These are phyloP conservation scores for Myxozyma monticola DNA, from an alignment of 805 yeast species.

Conservation along the genomic window DNA sequence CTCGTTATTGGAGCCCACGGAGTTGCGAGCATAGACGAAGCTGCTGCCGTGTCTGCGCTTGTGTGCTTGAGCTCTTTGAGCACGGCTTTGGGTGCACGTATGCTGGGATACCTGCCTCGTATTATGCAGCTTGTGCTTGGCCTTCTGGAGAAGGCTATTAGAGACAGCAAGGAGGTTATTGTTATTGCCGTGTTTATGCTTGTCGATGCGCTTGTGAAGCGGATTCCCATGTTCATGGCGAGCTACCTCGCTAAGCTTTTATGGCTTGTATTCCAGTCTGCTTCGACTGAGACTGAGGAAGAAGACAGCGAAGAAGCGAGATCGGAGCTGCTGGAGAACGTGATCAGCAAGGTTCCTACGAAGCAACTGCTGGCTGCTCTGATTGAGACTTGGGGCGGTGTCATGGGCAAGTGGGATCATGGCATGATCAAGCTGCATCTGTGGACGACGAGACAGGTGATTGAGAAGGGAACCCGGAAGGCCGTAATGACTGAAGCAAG, in stretches of 20 bases:
- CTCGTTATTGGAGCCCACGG: constrained; percentile 56
- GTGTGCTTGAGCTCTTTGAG: constrained; percentile 64
- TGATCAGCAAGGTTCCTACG: constrained; percentile 67
- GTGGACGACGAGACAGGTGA: constrained; percentile 17
- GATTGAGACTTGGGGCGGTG: constrained; percentile 60
- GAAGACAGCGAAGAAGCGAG: constrained; percentile 48
- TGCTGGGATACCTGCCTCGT: constrained; percentile 80
- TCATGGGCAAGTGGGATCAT: constrained; percentile 34
- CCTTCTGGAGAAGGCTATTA: constrained; percentile 51
- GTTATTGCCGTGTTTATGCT: constrained; percentile 73
- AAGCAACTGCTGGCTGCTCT: constrained; percentile 62
- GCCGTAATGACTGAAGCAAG: constrained; percentile 22
- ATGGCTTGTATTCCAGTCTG: constrained; percentile 45
- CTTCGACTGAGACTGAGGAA: neutral
- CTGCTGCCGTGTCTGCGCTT: constrained; percentile 69
- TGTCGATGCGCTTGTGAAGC: constrained; percentile 71
- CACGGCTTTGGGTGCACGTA: constrained; percentile 77
- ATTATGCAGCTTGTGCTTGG: constrained; percentile 73
- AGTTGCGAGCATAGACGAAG: constrained; percentile 55
- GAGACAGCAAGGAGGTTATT: constrained; percentile 44
- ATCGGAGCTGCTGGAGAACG: constrained; percentile 48
- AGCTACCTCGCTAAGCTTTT: constrained; percentile 67
- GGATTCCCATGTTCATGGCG: constrained; percentile 81
- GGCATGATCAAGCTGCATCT: constrained; percentile 67
- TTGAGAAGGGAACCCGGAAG: constrained; percentile 21